Evolutionary conservation across 2,329 filamentous ascomycete genomes (phyloP).

Genomic region (Cytospora chrysosperma): DNA sequence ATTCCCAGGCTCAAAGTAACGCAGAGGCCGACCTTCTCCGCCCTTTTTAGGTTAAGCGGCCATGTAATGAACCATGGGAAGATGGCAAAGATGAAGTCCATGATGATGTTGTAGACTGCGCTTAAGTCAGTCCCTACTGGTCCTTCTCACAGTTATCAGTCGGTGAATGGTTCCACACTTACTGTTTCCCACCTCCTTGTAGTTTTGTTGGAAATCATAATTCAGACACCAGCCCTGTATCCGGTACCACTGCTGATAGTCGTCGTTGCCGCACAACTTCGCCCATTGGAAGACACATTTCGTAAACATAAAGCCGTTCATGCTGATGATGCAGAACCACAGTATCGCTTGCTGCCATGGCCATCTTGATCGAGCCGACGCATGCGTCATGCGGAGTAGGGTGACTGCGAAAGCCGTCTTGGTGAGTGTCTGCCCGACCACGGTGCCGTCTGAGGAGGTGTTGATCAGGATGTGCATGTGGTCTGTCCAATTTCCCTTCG

Average conservation of each 20-base stretch:
- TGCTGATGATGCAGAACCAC: slow-evolving; percentile 49
- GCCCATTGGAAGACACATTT: slow-evolving; percentile 52
- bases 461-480: slow-evolving; percentile 54
- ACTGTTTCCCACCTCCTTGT: slow-evolving; percentile 53
- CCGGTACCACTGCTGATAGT: slow-evolving; percentile 48
- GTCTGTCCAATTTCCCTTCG: slow-evolving; percentile 47
- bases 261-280: slow-evolving; percentile 42
- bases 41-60: slow-evolving; percentile 45
- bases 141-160: background rate
- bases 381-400: slow-evolving; percentile 39
- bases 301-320: slow-evolving; percentile 48
- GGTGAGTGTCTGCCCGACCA: slow-evolving; percentile 37
- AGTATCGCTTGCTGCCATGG: slow-evolving; percentile 42
- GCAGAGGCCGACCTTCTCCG: slow-evolving; percentile 51
- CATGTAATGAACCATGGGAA: slow-evolving; percentile 52
- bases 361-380: slow-evolving; percentile 29
- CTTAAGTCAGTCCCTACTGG: background rate
- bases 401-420: slow-evolving; percentile 41
- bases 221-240: slow-evolving; percentile 44
- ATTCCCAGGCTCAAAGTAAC: slow-evolving; percentile 51
- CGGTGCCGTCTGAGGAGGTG: slow-evolving; percentile 38
- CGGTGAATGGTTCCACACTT: slow-evolving; percentile 25
- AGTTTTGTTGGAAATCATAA: slow-evolving; percentile 38
- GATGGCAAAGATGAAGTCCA: slow-evolving; percentile 51
- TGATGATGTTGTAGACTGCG: slow-evolving; percentile 52